Conservation (phyloP, 73 alveolate species). For the Paramecium biaurelia region DNA sequence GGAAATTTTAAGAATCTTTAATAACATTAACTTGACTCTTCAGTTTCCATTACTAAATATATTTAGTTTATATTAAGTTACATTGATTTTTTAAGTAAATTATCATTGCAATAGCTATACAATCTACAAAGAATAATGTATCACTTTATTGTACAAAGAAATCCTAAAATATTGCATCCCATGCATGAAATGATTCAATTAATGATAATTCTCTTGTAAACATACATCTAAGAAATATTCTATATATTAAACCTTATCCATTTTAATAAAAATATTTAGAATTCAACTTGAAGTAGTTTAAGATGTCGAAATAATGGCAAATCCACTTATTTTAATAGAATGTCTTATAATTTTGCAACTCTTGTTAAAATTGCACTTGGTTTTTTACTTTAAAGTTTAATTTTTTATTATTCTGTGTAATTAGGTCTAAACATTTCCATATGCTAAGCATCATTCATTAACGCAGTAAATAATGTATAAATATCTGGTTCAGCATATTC, state of each 20-base stretch:
- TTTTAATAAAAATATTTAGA: slow-evolving; percentile 48
- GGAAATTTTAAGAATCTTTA: slow-evolving; percentile 51
- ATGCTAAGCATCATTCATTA: slow-evolving; percentile 60
- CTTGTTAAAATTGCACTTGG: slow-evolving; percentile 55
- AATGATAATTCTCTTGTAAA: slow-evolving; percentile 57
- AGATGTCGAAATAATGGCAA: slow-evolving; percentile 35
- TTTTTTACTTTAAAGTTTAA: slow-evolving; percentile 28
- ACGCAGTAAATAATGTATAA: not conserved
- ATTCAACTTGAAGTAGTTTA: slow-evolving; percentile 51
- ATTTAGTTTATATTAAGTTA: not conserved
- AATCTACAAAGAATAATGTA: slow-evolving; percentile 48
- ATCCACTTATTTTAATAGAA: slow-evolving; percentile 41
- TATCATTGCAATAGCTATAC: slow-evolving; percentile 59
- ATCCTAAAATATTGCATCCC: slow-evolving; percentile 63
- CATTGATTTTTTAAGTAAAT: slow-evolving; percentile 32
- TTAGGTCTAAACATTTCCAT: slow-evolving; percentile 66
- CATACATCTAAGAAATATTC: slow-evolving; percentile 18
- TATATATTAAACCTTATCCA: not conserved
- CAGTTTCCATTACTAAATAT: not conserved
- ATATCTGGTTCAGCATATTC: slow-evolving; percentile 63
- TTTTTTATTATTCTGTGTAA: slow-evolving; percentile 45
- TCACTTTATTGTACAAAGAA: not conserved
- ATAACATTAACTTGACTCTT: slow-evolving; percentile 33
- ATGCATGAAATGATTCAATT: slow-evolving; percentile 40
- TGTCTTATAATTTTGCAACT: slow-evolving; percentile 45